Evolutionary conservation across 2,329 filamentous ascomycete species (phyloP), one percentile per base, ranked within the genome.

Genomic region (Rutstroemia sp.): DNA sequence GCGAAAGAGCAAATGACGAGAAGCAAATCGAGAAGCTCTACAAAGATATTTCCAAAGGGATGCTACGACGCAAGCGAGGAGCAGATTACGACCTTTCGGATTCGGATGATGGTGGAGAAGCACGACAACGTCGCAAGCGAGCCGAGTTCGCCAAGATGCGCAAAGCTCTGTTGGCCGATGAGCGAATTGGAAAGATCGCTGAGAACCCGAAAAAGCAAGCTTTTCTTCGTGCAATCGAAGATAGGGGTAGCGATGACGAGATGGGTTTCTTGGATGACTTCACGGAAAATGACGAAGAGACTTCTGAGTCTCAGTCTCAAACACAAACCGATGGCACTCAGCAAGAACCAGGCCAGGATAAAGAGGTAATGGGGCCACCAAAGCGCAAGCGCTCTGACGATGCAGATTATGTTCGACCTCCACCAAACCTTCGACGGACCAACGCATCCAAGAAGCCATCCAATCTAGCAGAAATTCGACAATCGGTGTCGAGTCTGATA

Each of bases 131-230:
- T 51, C 84, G 87, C 76, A 96, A 95, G 76, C 86, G 90, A 52
- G 81, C 86, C 41, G 89, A 96, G 67, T 95, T 95, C 71, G 88
- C 88, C 38, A 89, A 89, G 73, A 95, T 96, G 87, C 87, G 91
- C 56, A 91, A 90, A 70, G 88, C 92, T 6, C 78, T 99, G 8
- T 81, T 96, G 48, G 79, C 88, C 23, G 92, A 97, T 66, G 92
- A 96, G 70, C 89, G 90, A 39, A 83, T 99, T 64, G 89, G 88
- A 68, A 92, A 92, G 71, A 89, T 97, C 60, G 91, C 89, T 37
- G 84, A 90, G 68, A 91, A 95, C 65, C 89, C 89, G 2, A 92
- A 92, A 68, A 92, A 91, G 69, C 81, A 87, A 59, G 94, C 94
- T 0, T 99, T 99, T 74, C 79, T 99, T 64, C 85, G 84, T 61